A percentile compares a stretch with the other conserved stretches of the same genome.
Evolutionary conservation across 345 rosid species (phyloP).

Genomic region (Salix dunnii): DNA sequence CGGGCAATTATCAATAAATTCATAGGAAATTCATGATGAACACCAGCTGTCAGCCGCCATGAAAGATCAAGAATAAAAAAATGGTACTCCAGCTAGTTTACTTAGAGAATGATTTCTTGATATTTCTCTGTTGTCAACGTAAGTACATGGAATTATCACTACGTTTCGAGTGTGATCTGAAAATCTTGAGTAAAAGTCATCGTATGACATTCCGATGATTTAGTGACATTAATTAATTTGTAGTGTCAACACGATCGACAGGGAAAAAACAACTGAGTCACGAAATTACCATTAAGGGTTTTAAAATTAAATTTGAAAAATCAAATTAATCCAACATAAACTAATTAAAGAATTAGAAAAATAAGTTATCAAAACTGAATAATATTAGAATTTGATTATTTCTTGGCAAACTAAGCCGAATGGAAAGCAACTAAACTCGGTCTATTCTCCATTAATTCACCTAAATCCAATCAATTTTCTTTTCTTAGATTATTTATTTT

Average conservation of each 20-base stretch:
- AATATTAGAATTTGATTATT: neutral
- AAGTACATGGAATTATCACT: neutral
- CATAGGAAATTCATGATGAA: too few relatives aligned
- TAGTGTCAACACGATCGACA: too few relatives aligned
- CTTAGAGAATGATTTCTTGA: too few relatives aligned
- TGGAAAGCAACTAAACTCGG: neutral
- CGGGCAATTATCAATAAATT: too few relatives aligned
- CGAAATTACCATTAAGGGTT: too few relatives aligned
- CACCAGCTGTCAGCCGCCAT: too few relatives aligned
- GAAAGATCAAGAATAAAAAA: too few relatives aligned
- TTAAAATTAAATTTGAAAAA: too few relatives aligned
- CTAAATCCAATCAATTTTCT: neutral
- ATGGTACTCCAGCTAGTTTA: too few relatives aligned
- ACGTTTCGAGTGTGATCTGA: neutral
- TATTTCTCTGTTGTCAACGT: neutral
- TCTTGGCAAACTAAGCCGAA: neutral
- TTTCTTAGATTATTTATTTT: neutral
- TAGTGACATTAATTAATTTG: too few relatives aligned
- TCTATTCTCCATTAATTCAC: neutral
- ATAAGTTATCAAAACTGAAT: neutral
- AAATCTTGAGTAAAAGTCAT: neutral
- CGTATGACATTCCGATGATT: too few relatives aligned
- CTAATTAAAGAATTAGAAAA: neutral
- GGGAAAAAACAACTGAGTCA: too few relatives aligned
- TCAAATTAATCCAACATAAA: neutral